phyloP scores from a whole-genome alignment of 169 alveolate genomes.

The Eimeria acervulina region DNA sequence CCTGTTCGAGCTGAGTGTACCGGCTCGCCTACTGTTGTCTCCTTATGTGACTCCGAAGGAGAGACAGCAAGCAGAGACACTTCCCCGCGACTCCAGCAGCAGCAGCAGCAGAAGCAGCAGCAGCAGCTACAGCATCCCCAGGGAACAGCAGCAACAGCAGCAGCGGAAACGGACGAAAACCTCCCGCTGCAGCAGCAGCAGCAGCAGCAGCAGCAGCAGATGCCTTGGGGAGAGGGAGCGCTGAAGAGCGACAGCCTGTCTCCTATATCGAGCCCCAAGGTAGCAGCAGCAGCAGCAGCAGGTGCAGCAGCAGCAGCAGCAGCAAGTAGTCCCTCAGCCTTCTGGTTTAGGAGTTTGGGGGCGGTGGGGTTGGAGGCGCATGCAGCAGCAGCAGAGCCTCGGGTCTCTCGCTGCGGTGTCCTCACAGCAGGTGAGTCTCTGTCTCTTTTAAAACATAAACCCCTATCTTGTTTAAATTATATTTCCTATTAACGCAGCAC shows the following conservation, averaged over 20 bases:
- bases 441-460: not conserved
- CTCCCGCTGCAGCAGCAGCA: conserved; percentile 38
- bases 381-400: conserved; percentile 18
- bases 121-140: not conserved
- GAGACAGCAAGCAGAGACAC: not conserved
- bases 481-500: not conserved
- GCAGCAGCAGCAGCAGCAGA: not conserved
- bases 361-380: conserved; percentile 13
- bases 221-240: not conserved
- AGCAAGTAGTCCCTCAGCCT: conserved; percentile 13
- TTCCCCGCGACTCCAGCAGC: not conserved
- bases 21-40: conserved; percentile 17
- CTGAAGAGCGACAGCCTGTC: not conserved
- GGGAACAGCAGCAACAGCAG: conserved; percentile 33
- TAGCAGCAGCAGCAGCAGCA: conserved; percentile 12
- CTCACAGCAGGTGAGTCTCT: conserved; percentile 15
- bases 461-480: not conserved
- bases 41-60: not conserved
- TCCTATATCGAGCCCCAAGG: not conserved
- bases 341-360: conserved; percentile 41
- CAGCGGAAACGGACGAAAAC: not conserved
- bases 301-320: conserved; percentile 50
- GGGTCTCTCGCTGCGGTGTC: conserved; percentile 31
- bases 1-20: not conserved
- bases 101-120: conserved; percentile 54